phyloP scores from a whole-genome alignment of 768 basidiomycete genomes.

The Leccinum barrowsii region DNA sequence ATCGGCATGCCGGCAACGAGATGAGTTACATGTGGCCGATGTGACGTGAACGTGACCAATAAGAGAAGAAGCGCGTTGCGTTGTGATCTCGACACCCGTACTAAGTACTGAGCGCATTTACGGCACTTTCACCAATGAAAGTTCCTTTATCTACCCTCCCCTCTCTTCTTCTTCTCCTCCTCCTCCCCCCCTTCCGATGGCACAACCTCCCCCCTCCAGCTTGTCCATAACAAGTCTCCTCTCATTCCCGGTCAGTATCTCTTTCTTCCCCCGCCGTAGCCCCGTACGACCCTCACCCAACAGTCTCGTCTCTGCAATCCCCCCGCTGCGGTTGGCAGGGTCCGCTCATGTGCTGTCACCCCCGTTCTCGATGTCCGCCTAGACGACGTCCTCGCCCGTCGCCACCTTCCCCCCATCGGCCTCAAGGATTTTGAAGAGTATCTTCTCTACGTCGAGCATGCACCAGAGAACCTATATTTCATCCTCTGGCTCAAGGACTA shows the following conservation, averaged over 20 bases:
- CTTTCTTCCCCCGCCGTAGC: rapidly evolving
- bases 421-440: constrained; percentile 80
- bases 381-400: constrained; percentile 72
- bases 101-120: neutral
- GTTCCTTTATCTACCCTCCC: constrained; percentile 11
- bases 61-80: constrained; percentile 1
- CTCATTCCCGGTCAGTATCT: constrained; percentile 36
- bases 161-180: neutral
- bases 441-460: constrained; percentile 72
- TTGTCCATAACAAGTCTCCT: constrained; percentile 35
- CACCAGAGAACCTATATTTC: constrained; percentile 81
- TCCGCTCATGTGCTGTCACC: constrained; percentile 64
- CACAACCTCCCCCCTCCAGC: constrained; percentile 29
- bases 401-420: constrained; percentile 76
- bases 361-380: constrained; percentile 65
- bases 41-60: constrained; percentile 3
- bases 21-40: constrained; percentile 7
- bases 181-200: constrained; percentile 11
- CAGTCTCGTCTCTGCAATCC: constrained; percentile 60
- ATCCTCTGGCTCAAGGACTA: constrained; percentile 81
- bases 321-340: constrained; percentile 63
- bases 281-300: neutral
- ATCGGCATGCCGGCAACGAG: constrained; percentile 3
- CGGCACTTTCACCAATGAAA: constrained; percentile 7
- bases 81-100: constrained; percentile 11